These are phyloP conservation scores for Schwanniomyces vanrijiae DNA, from an alignment of 805 yeast species.

Conservation along the genomic window DNA sequence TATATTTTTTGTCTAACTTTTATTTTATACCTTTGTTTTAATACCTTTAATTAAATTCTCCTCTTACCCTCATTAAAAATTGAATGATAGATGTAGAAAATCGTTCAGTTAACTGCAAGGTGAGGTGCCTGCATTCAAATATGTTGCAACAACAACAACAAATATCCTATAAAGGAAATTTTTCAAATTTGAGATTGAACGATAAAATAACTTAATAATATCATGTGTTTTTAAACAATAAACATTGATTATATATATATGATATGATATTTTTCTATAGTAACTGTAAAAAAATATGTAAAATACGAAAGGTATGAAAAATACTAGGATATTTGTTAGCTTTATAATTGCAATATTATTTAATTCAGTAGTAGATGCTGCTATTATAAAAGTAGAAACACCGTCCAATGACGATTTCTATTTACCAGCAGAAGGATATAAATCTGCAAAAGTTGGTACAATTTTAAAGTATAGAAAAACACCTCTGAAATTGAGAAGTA, in stretches of 20 bases:
- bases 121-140: background rate
- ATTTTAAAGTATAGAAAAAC: slow-evolving; percentile 9
- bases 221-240: background rate
- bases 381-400: background rate
- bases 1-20: too few relatives aligned
- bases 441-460: slow-evolving; percentile 8
- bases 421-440: slow-evolving; percentile 10
- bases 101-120: background rate
- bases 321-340: background rate
- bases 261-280: too few relatives aligned
- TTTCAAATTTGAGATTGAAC: background rate
- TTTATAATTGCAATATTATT: background rate
- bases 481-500: slow-evolving; percentile 3
- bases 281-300: too few relatives aligned
- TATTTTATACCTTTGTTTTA: too few relatives aligned
- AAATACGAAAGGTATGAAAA: background rate
- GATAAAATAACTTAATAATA: background rate
- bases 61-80: background rate
- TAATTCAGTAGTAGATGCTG: background rate
- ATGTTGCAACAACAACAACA: background rate
- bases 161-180: background rate
- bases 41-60: background rate
- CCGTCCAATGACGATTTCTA: slow-evolving; percentile 17
- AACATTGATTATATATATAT: too few relatives aligned
- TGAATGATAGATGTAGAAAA: too few relatives aligned